Conservation (phyloP, 2,329 filamentous ascomycete genomes). For the Dothideomycetes sp. region DNA sequence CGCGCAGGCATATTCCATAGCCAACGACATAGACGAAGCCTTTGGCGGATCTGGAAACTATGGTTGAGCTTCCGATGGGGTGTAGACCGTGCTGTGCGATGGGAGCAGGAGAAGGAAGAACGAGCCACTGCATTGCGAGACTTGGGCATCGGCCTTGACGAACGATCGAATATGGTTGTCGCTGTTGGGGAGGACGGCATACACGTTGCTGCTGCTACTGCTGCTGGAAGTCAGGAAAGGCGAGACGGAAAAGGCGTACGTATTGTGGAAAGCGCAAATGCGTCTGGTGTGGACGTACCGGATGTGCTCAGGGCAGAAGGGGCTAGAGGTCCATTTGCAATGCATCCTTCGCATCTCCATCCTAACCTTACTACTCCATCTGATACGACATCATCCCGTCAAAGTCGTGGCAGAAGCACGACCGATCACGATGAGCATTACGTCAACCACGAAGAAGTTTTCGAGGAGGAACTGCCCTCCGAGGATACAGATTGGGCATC, state of each 20-base stretch:
- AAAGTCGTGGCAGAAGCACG: no score
- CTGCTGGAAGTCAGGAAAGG: background rate
- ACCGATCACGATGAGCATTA: no score
- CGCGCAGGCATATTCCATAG: conserved; percentile 1
- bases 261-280: background rate
- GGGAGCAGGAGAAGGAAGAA: background rate
- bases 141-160: conserved; percentile 5
- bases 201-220: background rate
- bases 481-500: background rate
- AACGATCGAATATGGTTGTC: no score
- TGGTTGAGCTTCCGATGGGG: background rate
- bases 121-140: conserved; percentile 1
- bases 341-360: background rate
- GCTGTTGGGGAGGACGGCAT: no score
- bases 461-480: background rate
- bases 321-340: background rate
- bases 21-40: background rate
- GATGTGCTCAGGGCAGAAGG: background rate
- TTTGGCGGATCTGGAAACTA: background rate
- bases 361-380: background rate
- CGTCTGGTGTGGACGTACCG: background rate
- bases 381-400: no score
- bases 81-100: background rate
- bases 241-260: no score
- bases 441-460: background rate